These are phyloP conservation scores for Phlyctochytrium planicorne DNA, from an alignment of 192 early-diverging fungal genomes.

Conservation along the genomic window DNA sequence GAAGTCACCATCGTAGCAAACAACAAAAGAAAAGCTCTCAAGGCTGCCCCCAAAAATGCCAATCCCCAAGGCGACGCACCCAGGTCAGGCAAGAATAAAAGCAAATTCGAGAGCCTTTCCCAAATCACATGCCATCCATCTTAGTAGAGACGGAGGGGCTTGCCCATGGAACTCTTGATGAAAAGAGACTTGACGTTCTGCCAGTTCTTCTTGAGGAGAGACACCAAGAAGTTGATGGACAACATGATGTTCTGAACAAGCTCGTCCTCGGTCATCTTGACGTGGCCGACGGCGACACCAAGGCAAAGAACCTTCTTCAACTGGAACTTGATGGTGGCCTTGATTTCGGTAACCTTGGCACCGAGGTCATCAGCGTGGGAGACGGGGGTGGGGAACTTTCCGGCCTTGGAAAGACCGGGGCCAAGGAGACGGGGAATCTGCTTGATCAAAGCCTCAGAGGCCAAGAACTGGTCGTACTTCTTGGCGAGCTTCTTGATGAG, in stretches of 20 bases:
- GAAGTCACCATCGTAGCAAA: not conserved
- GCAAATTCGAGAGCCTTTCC: too few relatives aligned
- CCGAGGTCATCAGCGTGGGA: slow-evolving; percentile 82
- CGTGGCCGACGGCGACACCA: slow-evolving; percentile 94
- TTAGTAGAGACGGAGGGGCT: slow-evolving; percentile 87
- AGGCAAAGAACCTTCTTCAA: slow-evolving; percentile 99
- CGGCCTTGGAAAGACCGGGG: slow-evolving; percentile 98
- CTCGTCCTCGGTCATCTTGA: slow-evolving; percentile 93
- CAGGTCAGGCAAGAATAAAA: too few relatives aligned
- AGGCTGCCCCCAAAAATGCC: too few relatives aligned
- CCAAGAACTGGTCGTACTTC: slow-evolving; percentile 98
- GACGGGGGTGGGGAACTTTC: slow-evolving; percentile 98
- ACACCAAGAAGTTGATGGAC: slow-evolving; percentile 97
- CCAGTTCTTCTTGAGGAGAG: slow-evolving; percentile 98
- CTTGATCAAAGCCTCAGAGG: slow-evolving; percentile 97
- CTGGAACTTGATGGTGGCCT: slow-evolving; percentile 99
- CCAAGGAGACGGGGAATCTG: slow-evolving; percentile 98
- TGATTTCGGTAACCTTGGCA: slow-evolving; percentile 89
- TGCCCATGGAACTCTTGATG: slow-evolving; percentile 98
- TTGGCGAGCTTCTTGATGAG: slow-evolving; percentile 98
- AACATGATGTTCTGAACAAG: slow-evolving; percentile 95
- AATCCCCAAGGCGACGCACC: too few relatives aligned
- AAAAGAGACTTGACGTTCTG: slow-evolving; percentile 98
- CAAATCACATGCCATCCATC: slow-evolving; percentile 1
- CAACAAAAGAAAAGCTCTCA: not conserved